Evolutionary conservation across 306 rosid genomes (phyloP).

Genomic region (Glycine soja): DNA sequence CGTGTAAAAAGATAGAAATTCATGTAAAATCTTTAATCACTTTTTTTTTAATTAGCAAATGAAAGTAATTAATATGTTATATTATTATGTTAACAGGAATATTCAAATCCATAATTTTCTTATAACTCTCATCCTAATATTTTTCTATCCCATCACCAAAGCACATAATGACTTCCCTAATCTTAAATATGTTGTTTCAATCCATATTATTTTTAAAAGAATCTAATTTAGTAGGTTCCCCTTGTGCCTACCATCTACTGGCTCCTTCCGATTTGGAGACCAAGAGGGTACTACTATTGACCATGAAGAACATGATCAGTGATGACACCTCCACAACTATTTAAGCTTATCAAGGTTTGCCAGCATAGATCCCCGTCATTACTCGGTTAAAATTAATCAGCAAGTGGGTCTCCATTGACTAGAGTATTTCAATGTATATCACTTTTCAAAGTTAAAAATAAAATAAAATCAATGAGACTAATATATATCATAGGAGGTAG

Average conservation of each 20-base stretch:
- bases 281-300: background rate
- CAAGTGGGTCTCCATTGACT: slow-evolving; percentile 44
- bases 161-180: too few species aligned
- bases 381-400: slow-evolving; percentile 26
- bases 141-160: too few species aligned
- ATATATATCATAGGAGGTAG: background rate
- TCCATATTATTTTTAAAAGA: too few species aligned
- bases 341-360: slow-evolving; percentile 29
- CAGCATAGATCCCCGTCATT: slow-evolving; percentile 43
- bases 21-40: too few species aligned
- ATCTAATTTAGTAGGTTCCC: too few species aligned
- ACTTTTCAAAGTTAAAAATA: background rate
- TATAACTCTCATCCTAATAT: too few species aligned
- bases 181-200: too few species aligned
- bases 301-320: slow-evolving; percentile 36
- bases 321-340: slow-evolving; percentile 26
- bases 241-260: background rate
- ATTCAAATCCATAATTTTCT: too few species aligned
- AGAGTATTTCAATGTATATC: slow-evolving; percentile 10
- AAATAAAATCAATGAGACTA: background rate
- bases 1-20: too few species aligned
- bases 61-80: too few species aligned
- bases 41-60: too few species aligned
- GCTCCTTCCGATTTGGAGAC: slow-evolving; percentile 23
- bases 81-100: too few species aligned